Evolutionary conservation across 345 rosid species (phyloP), one percentile per base, ranked within the genome.

Genomic region (Euphorbia peplus): DNA sequence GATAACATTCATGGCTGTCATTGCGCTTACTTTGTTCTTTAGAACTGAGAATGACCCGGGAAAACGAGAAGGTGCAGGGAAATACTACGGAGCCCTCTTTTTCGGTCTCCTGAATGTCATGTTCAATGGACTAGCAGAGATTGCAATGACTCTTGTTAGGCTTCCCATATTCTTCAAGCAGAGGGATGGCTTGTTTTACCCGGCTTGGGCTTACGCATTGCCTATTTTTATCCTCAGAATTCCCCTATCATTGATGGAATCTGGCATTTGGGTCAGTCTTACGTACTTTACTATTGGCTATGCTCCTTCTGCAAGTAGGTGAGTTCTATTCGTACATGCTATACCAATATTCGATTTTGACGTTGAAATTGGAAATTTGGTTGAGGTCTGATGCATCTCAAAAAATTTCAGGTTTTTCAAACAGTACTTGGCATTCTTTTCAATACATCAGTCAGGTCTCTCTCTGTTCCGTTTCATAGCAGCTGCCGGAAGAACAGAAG

Each of bases 121-220:
- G 63, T 52, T 73, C 8, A 73, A 73, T 60, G 72, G 68, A 16
- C 67, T 73, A 68, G 67, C 67, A 52, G 77, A 73, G 48, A 60
- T 73, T 41, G 67, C 77, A 29, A 39, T 73, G 67, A 73, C 77
- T 21, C 46, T 73, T 28, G 30, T 61, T 10, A 67, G 72, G 56
- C 68, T 73, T 60, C 77, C 77, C 6, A 72, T 73, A 37, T 67
- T 67, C 58, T 73, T 24, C 56, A 73, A 73, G 68, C 77, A 73
- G 54, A 67, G 72, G 48, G 67, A 60, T 52, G 60, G 22, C 37
- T 29, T 67, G 13, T 44, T 67, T 30, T 67, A 67, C 19, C 77
- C 77, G 3, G 77, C 72, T 14, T 73, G 77, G 77, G 72, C 77
- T 46, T 73, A 50, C 22, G 71, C 24, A 5, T 29, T 73, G 55